These are phyloP conservation scores for Coriolopsis trogii DNA, from an alignment of 1,284 basidiomycete genomes.

Conservation along the genomic window DNA sequence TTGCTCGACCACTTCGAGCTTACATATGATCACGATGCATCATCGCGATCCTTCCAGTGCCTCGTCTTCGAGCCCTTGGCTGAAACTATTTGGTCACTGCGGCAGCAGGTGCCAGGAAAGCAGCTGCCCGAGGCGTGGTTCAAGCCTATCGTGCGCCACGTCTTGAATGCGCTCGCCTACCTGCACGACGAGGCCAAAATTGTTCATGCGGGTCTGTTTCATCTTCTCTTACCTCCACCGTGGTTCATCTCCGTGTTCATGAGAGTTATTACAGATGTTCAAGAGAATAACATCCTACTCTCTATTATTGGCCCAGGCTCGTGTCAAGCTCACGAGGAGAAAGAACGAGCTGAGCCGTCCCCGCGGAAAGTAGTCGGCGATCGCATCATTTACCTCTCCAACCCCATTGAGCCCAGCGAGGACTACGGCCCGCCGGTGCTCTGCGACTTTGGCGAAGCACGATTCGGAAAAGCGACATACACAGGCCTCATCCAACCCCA, in stretches of 20 bases:
- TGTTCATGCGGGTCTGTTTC: slow-evolving; percentile 24
- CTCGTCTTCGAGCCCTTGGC: slow-evolving; percentile 21
- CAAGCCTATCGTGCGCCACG: slow-evolving; percentile 7
- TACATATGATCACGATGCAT: slow-evolving; percentile 6
- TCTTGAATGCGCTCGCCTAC: slow-evolving; percentile 25
- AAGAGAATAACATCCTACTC: slow-evolving; percentile 20
- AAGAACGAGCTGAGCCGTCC: slow-evolving; percentile 10
- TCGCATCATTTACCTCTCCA: slow-evolving; percentile 16
- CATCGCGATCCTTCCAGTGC: slow-evolving; percentile 2
- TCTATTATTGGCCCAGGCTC: slow-evolving; percentile 7
- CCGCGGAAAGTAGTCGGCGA: slow-evolving; percentile 16
- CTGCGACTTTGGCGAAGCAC: slow-evolving; percentile 23
- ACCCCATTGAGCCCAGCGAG: slow-evolving; percentile 1
- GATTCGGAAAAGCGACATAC: slow-evolving; percentile 20
- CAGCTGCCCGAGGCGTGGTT: slow-evolving; percentile 5
- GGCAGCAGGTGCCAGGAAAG: slow-evolving; percentile 4
- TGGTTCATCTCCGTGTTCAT: not conserved
- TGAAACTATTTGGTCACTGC: slow-evolving; percentile 17
- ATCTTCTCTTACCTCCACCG: not conserved
- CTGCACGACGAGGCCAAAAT: slow-evolving; percentile 28
- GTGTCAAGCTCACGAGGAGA: slow-evolving; percentile 16
- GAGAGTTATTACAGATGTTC: slow-evolving; percentile 4
- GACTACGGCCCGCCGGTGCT: slow-evolving; percentile 18
- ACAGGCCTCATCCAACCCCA: slow-evolving; percentile 17
- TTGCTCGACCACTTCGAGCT: slow-evolving; percentile 20